phyloP scores from a whole-genome alignment of 2,329 filamentous ascomycete genomes.

The Aspergillus sergii region DNA sequence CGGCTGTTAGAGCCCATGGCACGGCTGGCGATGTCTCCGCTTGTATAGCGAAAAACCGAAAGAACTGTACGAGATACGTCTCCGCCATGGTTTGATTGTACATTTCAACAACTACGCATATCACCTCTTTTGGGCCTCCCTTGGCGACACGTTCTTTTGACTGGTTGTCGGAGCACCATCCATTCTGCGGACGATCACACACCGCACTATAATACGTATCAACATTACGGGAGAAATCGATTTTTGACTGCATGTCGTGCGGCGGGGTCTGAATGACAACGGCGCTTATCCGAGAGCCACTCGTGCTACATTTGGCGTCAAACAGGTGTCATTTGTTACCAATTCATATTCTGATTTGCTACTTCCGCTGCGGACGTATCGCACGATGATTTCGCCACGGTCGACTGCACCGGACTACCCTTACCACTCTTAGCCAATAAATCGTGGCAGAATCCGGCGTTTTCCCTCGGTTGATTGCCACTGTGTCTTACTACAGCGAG shows the following conservation, averaged over 20 bases:
- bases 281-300: not conserved
- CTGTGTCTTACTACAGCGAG: not conserved
- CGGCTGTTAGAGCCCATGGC: conserved; percentile 12
- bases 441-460: not conserved
- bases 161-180: not conserved
- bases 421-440: not conserved
- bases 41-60: conserved; percentile 19
- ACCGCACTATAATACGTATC: not conserved
- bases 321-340: not conserved
- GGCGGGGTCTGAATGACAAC: not conserved
- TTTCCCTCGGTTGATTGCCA: not conserved
- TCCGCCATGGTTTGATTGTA: conserved; percentile 6
- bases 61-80: conserved; percentile 13
- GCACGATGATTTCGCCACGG: not conserved
- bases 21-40: conserved; percentile 17
- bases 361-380: not conserved
- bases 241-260: not conserved
- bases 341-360: not conserved
- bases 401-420: not conserved
- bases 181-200: not conserved
- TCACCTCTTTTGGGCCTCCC: not conserved
- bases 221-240: not conserved
- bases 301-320: not conserved
- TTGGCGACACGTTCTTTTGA: not conserved
- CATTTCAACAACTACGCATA: not conserved